Base-by-base conservation (phyloP, 495 filamentous ascomycete genomes). In the Letharia lupina region DNA sequence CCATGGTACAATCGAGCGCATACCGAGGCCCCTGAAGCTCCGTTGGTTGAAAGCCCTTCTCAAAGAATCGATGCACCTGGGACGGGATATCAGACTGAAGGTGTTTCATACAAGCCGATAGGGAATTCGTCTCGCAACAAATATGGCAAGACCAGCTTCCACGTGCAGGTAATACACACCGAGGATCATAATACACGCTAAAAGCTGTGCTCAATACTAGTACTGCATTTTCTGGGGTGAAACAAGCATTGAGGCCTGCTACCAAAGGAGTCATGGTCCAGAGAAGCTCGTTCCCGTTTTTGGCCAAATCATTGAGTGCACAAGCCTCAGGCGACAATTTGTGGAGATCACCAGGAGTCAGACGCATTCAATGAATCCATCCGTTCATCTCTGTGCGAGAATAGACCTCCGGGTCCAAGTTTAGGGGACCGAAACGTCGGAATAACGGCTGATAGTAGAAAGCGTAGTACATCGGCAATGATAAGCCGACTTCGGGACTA, bases 391-490 rank as follows among this genome's bases (percentile, higher is more conserved):
- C 20, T 41, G 33, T 5, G 31, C 13, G n/a, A 8, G 44, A 35
- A 5, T 52, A 62, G 41, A 28, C 18, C 45, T 16, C 33, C 41
- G 61, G 18, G 0, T 13, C 44, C n/a, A 39, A 3, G 0, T 48
- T 31, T 45, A 7, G 20, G 16, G 3, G 4, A 20, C 31, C 3
- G 23, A 18, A 33, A 45, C 12, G 0, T 20, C 15, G 35, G 33
- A 52, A 63, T 13, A 40, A 47, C 16, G 61, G 62, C 62, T 56
- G 13, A 18, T 57, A 64, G 37, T 64, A 64, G 13, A 41, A 64
- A 44, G 62, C 35, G 31, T 64, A 64, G 28, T 64, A 64, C 62
- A 56, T 42, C 2, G 48, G n/a, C 6, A 56, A 37, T 48, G 61
- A 63, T 35, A 42, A 28, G 0, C 47, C 35, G 48, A 41, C 28